Conservation (phyloP, 306 rosid genomes). For the Pterocarpus santalinus region DNA sequence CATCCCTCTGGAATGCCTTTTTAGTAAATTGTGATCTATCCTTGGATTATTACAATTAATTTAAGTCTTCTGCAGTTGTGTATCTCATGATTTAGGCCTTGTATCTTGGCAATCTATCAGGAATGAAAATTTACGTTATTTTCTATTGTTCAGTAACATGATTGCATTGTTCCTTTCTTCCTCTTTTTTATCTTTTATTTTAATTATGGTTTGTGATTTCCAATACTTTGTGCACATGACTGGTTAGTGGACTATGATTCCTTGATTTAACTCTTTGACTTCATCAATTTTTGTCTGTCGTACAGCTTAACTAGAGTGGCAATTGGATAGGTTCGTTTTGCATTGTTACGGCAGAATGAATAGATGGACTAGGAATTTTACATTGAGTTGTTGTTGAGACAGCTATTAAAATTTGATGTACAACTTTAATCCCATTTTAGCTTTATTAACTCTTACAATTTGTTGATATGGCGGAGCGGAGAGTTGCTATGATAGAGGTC, state of each 20-base stretch:
- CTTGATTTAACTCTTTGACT: constrained; percentile 3
- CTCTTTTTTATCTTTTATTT: neutral
- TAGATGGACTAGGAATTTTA: neutral
- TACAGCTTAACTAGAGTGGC: neutral
- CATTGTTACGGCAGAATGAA: neutral
- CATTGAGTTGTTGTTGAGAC: neutral
- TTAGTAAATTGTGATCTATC: constrained; percentile 41
- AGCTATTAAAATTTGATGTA: neutral
- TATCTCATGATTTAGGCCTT: constrained; percentile 44
- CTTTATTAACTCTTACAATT: neutral
- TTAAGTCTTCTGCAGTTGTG: constrained; percentile 47
- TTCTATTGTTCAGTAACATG: constrained; percentile 36
- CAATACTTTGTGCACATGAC: constrained; percentile 34
- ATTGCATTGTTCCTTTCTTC: neutral
- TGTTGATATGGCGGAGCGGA: neutral
- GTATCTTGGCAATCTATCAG: constrained; percentile 49
- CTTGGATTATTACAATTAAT: constrained; percentile 41
- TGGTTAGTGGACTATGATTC: constrained; percentile 44
- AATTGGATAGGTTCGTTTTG: neutral
- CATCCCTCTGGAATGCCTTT: constrained; percentile 33
- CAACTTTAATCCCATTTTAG: neutral
- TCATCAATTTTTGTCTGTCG: constrained; percentile 9
- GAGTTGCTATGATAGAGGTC: neutral
- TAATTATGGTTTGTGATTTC: constrained; percentile 41
- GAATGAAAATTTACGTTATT: constrained; percentile 49